Conservation (phyloP, 176 grass and related monocot genomes). For the Oryza australiensis region DNA sequence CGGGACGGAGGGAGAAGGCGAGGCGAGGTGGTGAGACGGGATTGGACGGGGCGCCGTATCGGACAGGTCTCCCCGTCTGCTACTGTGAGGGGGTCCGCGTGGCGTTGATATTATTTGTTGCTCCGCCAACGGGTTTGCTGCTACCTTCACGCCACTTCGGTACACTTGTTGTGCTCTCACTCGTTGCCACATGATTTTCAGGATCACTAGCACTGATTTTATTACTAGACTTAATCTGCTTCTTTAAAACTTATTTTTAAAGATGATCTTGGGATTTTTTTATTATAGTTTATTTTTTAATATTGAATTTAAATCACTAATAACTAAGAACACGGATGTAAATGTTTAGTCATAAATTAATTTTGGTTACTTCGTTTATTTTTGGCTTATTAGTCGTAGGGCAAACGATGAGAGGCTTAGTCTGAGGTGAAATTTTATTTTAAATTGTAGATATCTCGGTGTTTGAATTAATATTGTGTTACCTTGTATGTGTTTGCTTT, state of each 20-base stretch:
- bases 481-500: background rate
- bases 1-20: background rate
- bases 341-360: too few species aligned
- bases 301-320: too few species aligned
- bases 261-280: too few species aligned
- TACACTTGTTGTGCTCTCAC: background rate
- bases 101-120: slow-evolving; percentile 38
- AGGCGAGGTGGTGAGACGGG: slow-evolving; percentile 30
- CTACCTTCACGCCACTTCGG: slow-evolving; percentile 31
- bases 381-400: too few species aligned
- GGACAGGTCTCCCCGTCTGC: slow-evolving; percentile 42
- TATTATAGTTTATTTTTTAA: too few species aligned
- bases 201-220: background rate
- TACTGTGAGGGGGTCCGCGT: slow-evolving; percentile 34
- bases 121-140: background rate
- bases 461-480: background rate
- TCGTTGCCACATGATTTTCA: background rate
- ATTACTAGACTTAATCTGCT: background rate
- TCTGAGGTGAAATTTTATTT: background rate
- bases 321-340: too few species aligned
- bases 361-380: too few species aligned
- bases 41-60: slow-evolving; percentile 48
- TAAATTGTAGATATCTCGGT: background rate
- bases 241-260: too few species aligned
- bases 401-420: too few species aligned